phyloP scores from a whole-genome alignment of 2,329 filamentous ascomycete genomes.

The Penicillium sp. region DNA sequence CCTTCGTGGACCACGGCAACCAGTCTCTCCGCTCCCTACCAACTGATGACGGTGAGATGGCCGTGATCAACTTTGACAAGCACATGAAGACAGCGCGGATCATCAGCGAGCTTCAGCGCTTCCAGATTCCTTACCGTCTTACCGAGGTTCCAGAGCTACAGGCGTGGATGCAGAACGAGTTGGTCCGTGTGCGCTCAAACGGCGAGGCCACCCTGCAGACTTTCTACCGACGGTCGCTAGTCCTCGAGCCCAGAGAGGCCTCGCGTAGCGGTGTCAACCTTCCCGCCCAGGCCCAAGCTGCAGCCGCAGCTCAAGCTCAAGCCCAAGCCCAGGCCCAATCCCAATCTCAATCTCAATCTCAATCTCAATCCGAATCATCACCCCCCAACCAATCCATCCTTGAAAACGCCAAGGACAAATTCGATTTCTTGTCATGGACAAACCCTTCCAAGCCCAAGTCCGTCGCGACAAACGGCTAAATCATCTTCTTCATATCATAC shows the following conservation, averaged over 20 bases:
- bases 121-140: constrained; percentile 91
- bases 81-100: constrained; percentile 93
- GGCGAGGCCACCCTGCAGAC: constrained; percentile 68
- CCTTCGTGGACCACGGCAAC: constrained; percentile 94
- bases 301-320: constrained; percentile 17
- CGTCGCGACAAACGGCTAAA: constrained; percentile 43
- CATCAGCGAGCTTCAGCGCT: constrained; percentile 92
- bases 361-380: constrained; percentile 30
- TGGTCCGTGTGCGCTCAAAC: constrained; percentile 72
- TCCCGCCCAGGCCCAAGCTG: constrained; percentile 29
- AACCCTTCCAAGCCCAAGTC: constrained; percentile 52
- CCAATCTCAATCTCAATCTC: constrained; percentile 6
- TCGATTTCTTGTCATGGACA: constrained; percentile 60
- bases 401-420: constrained; percentile 56
- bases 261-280: constrained; percentile 30
- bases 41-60: constrained; percentile 67
- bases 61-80: constrained; percentile 97
- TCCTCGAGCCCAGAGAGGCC: constrained; percentile 71
- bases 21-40: constrained; percentile 80
- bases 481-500: constrained; percentile 10
- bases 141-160: constrained; percentile 85
- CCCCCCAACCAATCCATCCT: constrained; percentile 42
- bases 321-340: constrained; percentile 27
- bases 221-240: constrained; percentile 81
- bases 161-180: constrained; percentile 86